phyloP scores from a whole-genome alignment of 2,329 filamentous ascomycete genomes.

The Colletotrichum godetiae region DNA sequence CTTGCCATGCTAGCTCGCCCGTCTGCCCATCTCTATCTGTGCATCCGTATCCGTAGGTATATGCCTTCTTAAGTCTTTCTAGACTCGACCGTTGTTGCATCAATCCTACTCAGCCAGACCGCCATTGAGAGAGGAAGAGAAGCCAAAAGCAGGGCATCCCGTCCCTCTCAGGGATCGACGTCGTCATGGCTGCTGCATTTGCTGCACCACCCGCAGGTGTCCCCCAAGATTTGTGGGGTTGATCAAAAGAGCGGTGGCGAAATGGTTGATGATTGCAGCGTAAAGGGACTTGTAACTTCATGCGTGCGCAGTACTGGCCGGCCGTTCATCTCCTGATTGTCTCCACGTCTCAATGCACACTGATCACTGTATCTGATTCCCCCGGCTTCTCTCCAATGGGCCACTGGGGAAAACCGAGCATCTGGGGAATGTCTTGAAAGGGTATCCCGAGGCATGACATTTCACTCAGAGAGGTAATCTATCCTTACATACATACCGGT shows the following conservation, averaged over 20 bases:
- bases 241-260: slow-evolving; percentile 22
- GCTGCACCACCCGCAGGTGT: slow-evolving; percentile 9
- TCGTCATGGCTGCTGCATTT: slow-evolving; percentile 11
- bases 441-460: background rate
- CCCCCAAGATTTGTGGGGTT: slow-evolving; percentile 19
- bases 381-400: background rate
- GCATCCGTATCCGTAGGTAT: background rate
- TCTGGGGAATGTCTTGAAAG: background rate
- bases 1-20: background rate
- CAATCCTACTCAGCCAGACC: background rate
- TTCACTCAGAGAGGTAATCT: background rate
- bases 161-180: slow-evolving; percentile 10
- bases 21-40: background rate
- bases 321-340: background rate
- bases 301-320: no score
- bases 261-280: slow-evolving; percentile 7
- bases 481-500: no score
- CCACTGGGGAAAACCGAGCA: background rate
- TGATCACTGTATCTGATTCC: background rate
- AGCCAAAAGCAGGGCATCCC: slow-evolving; percentile 13
- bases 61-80: background rate
- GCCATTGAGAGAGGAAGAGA: background rate
- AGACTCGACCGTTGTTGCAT: background rate
- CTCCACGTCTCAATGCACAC: background rate
- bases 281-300: background rate